A percentile compares a stretch with the other conserved stretches of the same genome.
Conservation (phyloP, 2,329 filamentous ascomycete genomes). For the Hypoxylon sp. region DNA sequence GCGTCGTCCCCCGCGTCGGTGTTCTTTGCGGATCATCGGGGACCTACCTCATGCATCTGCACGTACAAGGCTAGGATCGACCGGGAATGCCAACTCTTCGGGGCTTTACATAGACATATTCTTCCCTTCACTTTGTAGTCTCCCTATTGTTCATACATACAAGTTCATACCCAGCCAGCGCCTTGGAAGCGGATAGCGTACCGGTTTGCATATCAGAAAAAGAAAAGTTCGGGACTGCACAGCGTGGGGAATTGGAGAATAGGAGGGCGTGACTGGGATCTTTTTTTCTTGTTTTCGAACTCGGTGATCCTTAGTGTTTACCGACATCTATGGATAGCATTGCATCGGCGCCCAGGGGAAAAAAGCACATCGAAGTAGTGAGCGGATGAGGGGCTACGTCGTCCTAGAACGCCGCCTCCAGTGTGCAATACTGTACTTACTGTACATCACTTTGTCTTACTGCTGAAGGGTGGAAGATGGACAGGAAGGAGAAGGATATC, state of each 20-base stretch:
- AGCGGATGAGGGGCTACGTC: slow-evolving; percentile 21
- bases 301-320: slow-evolving; percentile 50
- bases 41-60: slow-evolving; percentile 48
- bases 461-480: slow-evolving; percentile 10
- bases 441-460: slow-evolving; percentile 40
- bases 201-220: slow-evolving; percentile 37
- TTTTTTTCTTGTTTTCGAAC: slow-evolving; percentile 19
- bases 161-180: slow-evolving; percentile 31
- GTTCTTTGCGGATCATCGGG: slow-evolving; percentile 43
- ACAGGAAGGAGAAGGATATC: slow-evolving; percentile 18
- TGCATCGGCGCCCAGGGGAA: slow-evolving; percentile 35
- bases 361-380: slow-evolving; percentile 27
- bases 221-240: slow-evolving; percentile 33
- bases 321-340: slow-evolving; percentile 39
- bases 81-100: slow-evolving; percentile 41
- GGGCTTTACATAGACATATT: slow-evolving; percentile 45
- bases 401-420: slow-evolving; percentile 18
- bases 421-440: slow-evolving; percentile 39
- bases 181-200: slow-evolving; percentile 36
- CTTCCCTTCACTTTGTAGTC: slow-evolving; percentile 31
- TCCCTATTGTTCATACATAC: slow-evolving; percentile 22
- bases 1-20: slow-evolving; percentile 38
- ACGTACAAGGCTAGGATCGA: slow-evolving; percentile 47
- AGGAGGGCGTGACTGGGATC: slow-evolving; percentile 10
- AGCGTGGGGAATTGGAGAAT: slow-evolving; percentile 26